Base-by-base conservation (phyloP, 2,329 filamentous ascomycete genomes). In the Cordyceps farinosa region DNA sequence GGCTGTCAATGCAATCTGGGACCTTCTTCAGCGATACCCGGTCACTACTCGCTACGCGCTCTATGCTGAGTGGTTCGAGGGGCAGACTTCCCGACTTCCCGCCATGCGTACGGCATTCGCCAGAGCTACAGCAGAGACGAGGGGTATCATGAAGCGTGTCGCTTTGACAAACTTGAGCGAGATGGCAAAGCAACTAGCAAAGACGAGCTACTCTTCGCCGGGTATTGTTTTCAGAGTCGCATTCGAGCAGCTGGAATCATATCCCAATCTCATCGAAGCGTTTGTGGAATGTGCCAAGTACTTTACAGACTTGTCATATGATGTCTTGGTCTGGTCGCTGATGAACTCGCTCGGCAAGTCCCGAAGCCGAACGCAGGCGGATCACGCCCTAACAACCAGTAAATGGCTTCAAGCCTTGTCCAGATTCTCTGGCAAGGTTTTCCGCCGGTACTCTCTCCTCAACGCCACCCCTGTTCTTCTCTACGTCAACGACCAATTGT, bases 251-350 rank as follows among this genome's bases (percentile, higher is more conserved):
- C 91, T 97, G 64, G 93, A 99, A 75, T 89, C 90, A 0, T 99
- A 99, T 74, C 90, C 90, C 72, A 99, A 98, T 72, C 84, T 99
- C 65, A 97, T 97, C 63, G 91, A 97, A 66, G 91, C 92, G 5
- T 91, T 99, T 65, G 93, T 98, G 15, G 92, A 97, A 73, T 97
- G 93, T 71, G 92, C 91, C 45, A 89, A 91, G 70, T 97, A 97
- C 73, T 97, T 98, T 69, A 97, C 94, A 1, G 88, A 91, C 61
- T 79, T 99, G 44, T 94, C 91, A 0, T 97, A 97, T 73, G 95
- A 99, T 74, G 91, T 97, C 38, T 81, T 99, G 51, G 90, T 92
- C 3, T 99, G 94, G 92, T 91, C 92, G 27, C 80, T 99, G 51
- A 86, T 99, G 76, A 96, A 87, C 71, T 87, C 87, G 1, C 77